phyloP scores from a whole-genome alignment of 371 early-diverging fungal species.

The Ecytonucleospora hepatopenaei region DNA sequence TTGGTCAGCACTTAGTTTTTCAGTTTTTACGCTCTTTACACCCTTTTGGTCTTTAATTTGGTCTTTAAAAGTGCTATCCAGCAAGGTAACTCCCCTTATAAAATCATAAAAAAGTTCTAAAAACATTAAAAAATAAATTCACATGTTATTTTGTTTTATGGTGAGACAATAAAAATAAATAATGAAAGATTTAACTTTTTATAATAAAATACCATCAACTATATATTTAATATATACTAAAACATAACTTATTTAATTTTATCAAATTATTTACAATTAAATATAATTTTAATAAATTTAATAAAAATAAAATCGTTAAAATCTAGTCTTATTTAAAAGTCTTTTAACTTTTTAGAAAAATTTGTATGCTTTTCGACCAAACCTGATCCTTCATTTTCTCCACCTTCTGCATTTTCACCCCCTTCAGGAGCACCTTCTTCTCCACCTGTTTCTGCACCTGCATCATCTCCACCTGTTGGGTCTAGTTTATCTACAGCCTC shows the following conservation, averaged over 20 bases:
- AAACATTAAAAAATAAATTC: neutral
- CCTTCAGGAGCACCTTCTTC: neutral
- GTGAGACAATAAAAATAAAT: neutral
- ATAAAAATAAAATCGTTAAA: no score
- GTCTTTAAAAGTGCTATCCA: neutral
- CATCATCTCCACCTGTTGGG: neutral
- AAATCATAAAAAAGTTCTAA: neutral
- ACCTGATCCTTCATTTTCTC: neutral
- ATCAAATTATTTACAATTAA: no score
- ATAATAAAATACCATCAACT: no score
- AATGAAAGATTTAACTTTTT: neutral
- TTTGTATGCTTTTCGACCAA: neutral
- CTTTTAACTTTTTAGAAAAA: neutral
- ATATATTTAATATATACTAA: no score
- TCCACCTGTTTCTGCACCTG: neutral
- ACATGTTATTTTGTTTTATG: neutral
- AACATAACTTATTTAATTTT: no score
- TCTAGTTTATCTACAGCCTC: neutral
- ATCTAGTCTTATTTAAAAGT: no score
- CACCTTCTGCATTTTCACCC: neutral
- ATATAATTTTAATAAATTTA: no score
- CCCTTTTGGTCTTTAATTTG: neutral
- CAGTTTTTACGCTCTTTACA: constrained; percentile 26
- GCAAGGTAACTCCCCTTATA: neutral
- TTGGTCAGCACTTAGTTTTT: constrained; percentile 17